phyloP scores from a whole-genome alignment of 768 basidiomycete genomes.

The Pisolithus orientalis region DNA sequence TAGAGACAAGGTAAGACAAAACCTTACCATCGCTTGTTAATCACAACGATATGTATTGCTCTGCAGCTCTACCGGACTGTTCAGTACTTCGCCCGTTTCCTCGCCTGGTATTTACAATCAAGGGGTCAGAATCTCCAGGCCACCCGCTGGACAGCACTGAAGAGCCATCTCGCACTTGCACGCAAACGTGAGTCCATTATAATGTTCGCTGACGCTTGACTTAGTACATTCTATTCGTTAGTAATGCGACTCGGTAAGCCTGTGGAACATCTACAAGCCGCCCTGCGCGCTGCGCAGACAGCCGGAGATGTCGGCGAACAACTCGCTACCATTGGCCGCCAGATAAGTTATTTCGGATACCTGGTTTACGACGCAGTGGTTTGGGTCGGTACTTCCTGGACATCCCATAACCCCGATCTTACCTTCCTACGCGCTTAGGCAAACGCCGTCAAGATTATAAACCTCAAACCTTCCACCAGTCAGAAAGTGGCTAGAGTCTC shows the following conservation, averaged over 20 bases:
- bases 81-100: conserved; percentile 87
- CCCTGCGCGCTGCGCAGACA: conserved; percentile 60
- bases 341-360: conserved; percentile 86
- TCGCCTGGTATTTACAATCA: conserved; percentile 73
- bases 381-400: conserved; percentile 55
- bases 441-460: conserved; percentile 60
- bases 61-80: conserved; percentile 77
- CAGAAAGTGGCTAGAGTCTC: conserved; percentile 57
- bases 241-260: conserved; percentile 94
- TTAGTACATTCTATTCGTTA: conserved; percentile 25
- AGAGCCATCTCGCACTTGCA: conserved; percentile 74
- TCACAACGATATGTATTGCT: not conserved
- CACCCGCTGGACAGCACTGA: conserved; percentile 76
- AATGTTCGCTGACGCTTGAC: not conserved
- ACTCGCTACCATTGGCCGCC: conserved; percentile 72
- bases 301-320: conserved; percentile 60
- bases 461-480: conserved; percentile 52
- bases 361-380: conserved; percentile 74
- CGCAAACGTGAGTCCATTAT: conserved; percentile 60
- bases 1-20: conserved; percentile 70
- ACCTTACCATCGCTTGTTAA: not conserved
- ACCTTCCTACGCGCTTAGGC: conserved; percentile 35
- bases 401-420: not conserved
- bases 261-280: conserved; percentile 88
- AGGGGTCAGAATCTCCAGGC: conserved; percentile 68